These are phyloP conservation scores for Lecanoromycetidae sp. DNA, from an alignment of 2,329 filamentous ascomycete species.

Conservation along the genomic window DNA sequence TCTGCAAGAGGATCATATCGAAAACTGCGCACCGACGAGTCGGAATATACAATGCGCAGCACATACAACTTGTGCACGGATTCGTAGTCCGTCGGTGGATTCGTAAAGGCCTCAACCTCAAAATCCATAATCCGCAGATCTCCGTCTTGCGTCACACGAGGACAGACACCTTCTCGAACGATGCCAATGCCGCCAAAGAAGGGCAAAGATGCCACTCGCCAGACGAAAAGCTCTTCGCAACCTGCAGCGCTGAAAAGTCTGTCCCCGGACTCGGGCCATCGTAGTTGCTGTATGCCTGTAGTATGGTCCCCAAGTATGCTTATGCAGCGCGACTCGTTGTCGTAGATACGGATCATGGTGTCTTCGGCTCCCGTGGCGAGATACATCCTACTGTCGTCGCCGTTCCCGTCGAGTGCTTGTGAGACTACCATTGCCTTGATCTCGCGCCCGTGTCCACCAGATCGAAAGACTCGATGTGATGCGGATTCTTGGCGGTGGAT, in stretches of 20 bases:
- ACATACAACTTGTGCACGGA: conserved; percentile 32
- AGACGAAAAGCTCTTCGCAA: conserved; percentile 79
- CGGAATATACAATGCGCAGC: conserved; percentile 67
- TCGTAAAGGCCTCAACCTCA: conserved; percentile 33
- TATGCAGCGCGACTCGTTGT: conserved; percentile 34
- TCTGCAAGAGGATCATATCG: conserved; percentile 24
- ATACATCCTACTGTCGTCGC: conserved; percentile 24
- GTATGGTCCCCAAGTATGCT: conserved; percentile 64
- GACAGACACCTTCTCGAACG: conserved; percentile 40
- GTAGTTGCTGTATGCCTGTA: conserved; percentile 68
- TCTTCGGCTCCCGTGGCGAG: conserved; percentile 61
- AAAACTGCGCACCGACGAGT: conserved; percentile 59
- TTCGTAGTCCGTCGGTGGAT: conserved; percentile 20
- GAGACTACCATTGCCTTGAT: conserved; percentile 53
- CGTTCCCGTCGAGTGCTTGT: conserved; percentile 12
- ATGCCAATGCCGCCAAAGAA: conserved; percentile 41
- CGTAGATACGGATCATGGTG: conserved; percentile 60
- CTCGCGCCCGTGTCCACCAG: conserved; percentile 75
- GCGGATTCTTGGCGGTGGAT: conserved; percentile 30
- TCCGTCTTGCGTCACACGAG: conserved; percentile 35
- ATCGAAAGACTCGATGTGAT: conserved; percentile 42
- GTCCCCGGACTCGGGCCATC: conserved; percentile 54
- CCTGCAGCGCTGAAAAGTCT: conserved; percentile 80
- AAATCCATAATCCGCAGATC: conserved; percentile 78
- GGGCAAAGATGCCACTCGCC: conserved; percentile 51